Conservation (phyloP, 768 basidiomycete genomes). For the Leccinellum rugosiceps region DNA sequence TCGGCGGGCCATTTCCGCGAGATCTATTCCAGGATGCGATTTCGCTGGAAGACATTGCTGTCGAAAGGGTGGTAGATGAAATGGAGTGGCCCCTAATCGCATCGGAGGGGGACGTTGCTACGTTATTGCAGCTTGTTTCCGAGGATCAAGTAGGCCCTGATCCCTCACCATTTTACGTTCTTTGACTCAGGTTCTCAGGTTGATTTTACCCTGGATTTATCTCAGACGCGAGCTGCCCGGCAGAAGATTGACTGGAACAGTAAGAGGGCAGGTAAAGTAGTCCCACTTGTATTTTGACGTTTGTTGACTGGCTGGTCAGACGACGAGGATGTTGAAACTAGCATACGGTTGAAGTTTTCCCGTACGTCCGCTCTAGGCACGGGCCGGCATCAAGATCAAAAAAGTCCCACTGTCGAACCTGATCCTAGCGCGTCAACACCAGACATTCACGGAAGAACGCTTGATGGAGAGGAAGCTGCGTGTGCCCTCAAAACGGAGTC, state of each 20-base stretch:
- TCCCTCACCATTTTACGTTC: neutral
- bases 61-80: conserved; percentile 50
- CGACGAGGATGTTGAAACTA: conserved; percentile 81
- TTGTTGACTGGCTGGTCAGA: conserved; percentile 41
- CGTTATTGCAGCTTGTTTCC: conserved; percentile 77
- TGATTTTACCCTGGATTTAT: conserved; percentile 68
- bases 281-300: neutral
- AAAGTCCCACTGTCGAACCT: conserved; percentile 10
- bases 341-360: conserved; percentile 47
- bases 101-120: conserved; percentile 77
- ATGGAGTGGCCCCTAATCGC: conserved; percentile 79
- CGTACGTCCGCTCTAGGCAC: conserved; percentile 10
- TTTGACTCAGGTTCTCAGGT: conserved; percentile 42
- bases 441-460: conserved; percentile 42
- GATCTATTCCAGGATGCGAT: conserved; percentile 73
- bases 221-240: conserved; percentile 54
- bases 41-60: conserved; percentile 55
- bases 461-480: conserved; percentile 43
- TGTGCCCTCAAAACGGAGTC: conserved; percentile 36
- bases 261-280: conserved; percentile 72
- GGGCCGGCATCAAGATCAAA: conserved; percentile 9
- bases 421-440: conserved; percentile 13
- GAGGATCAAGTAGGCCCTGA: conserved; percentile 59
- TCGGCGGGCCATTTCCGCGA: conserved; percentile 58
- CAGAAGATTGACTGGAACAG: conserved; percentile 76